Base-by-base conservation (phyloP, 2,329 filamentous ascomycete species). In the Cordyceps militaris region DNA sequence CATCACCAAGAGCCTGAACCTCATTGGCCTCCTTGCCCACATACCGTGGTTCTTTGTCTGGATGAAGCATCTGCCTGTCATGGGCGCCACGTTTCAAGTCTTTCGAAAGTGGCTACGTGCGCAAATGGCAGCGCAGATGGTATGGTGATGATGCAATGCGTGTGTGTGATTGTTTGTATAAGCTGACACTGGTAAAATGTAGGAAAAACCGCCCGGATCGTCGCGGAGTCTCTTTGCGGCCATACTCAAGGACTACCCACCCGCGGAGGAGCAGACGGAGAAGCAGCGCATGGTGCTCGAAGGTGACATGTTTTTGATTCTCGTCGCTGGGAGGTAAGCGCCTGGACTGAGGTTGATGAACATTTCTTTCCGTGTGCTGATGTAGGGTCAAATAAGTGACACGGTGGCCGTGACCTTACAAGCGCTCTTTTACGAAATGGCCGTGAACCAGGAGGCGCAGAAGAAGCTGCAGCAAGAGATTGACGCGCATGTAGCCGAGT, bases 401-500 rank as follows among this genome's bases (percentile, higher is more conserved):
- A 73, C 73, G 3, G 72, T 70, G 0, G 68, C 71, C 1, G 63
- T 66, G 11, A 64, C 70, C 6, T 60, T 74, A n/a, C 65, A 66
- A 10, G 64, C 67, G 58, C 57, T 68, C 0, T 71, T 74, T 43
- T 63, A 66, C 63, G 55, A 74, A 62, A 65, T 78, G 50, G 67
- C 65, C 46, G 65, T 30, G 47, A 72, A 62, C 65, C 66, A 56
- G 34, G 40, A 76, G 4, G 76, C 69, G 58, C 42, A 65, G 8
- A 76, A 64, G 9, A 77, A 75, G 58, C 64, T 81, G 16, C 69
- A 73, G 24, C 64, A 67, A 0, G 76, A 76, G 30, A 59, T 74
- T 9, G 63, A 69, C 38, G 44, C 47, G 10, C 63, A 63, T 21
- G 59, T 62, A 10, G 40, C 46, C 2, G 56, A 60, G n/a, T 26